Evolutionary conservation across 2,329 filamentous ascomycete species (phyloP).

Genomic region (Cordyceps farinosa): DNA sequence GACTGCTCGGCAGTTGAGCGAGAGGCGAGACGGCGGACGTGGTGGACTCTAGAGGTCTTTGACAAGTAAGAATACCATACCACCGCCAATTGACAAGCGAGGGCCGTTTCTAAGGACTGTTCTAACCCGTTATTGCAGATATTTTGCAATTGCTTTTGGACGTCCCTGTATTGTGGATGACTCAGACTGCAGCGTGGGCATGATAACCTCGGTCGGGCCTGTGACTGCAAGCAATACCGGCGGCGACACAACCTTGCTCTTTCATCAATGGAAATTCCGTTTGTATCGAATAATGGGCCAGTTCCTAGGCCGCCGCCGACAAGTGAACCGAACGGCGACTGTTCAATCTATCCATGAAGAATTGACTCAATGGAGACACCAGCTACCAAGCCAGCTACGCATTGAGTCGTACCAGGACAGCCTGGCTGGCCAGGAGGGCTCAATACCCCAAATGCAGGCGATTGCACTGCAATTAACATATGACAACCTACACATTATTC

Average conservation of each 20-base stretch:
- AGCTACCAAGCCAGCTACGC: slow-evolving; percentile 9
- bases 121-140: neutral
- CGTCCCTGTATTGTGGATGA: slow-evolving; percentile 17
- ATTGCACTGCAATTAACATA: slow-evolving; percentile 15
- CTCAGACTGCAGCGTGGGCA: slow-evolving; percentile 14
- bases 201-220: neutral
- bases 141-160: slow-evolving; percentile 16
- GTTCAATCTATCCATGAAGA: slow-evolving; percentile 7
- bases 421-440: neutral
- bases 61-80: slow-evolving; percentile 9
- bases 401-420: slow-evolving; percentile 4
- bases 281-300: slow-evolving; percentile 17
- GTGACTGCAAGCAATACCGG: neutral
- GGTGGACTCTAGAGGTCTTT: slow-evolving; percentile 18
- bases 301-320: slow-evolving; percentile 13
- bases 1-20: slow-evolving; percentile 1
- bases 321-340: neutral
- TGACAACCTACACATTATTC: slow-evolving; percentile 16
- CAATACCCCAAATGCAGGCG: slow-evolving; percentile 13
- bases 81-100: too few species aligned
- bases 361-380: slow-evolving; percentile 3
- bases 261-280: slow-evolving; percentile 14
- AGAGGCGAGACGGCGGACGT: slow-evolving; percentile 14
- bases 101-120: neutral
- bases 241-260: neutral